These are phyloP conservation scores for Suhomyces xylopsoci DNA, from an alignment of 805 yeast genomes.

Conservation along the genomic window DNA sequence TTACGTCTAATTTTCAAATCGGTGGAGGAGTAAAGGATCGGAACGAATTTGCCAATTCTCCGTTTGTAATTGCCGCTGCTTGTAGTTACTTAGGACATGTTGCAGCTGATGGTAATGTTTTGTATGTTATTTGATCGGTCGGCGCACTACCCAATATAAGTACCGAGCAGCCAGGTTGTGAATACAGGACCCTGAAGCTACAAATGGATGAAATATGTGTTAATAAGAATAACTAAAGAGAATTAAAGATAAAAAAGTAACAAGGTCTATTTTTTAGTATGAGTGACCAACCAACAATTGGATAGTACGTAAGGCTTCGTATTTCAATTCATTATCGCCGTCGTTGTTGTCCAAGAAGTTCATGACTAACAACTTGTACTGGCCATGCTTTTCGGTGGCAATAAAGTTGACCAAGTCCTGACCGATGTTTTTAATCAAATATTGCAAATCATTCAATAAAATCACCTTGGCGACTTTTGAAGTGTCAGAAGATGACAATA, in stretches of 20 bases:
- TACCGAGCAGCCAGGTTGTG: neutral
- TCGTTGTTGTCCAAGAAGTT: slow-evolving; percentile 63
- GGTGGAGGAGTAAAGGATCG: neutral
- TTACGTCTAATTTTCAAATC: neutral
- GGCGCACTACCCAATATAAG: neutral
- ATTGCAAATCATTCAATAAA: slow-evolving; percentile 42
- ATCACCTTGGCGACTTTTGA: slow-evolving; percentile 27
- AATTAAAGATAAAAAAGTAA: neutral
- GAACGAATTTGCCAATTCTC: neutral
- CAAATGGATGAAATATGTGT: neutral
- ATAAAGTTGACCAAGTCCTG: slow-evolving; percentile 36
- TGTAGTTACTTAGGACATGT: neutral
- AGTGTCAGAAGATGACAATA: slow-evolving; percentile 39
- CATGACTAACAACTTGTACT: slow-evolving; percentile 76
- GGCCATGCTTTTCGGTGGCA: slow-evolving; percentile 47
- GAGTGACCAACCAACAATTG: slow-evolving; percentile 87
- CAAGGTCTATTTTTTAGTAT: slow-evolving; percentile 31
- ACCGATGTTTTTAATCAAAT: slow-evolving; percentile 39
- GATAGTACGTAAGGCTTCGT: slow-evolving; percentile 94
- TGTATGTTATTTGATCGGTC: neutral
- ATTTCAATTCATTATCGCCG: slow-evolving; percentile 82
- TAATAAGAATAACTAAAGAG: neutral
- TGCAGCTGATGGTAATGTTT: neutral
- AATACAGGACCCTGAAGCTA: neutral
- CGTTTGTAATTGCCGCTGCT: neutral